These are phyloP conservation scores for Dicorynia guianensis DNA, from an alignment of 306 rosid species.

Conservation along the genomic window DNA sequence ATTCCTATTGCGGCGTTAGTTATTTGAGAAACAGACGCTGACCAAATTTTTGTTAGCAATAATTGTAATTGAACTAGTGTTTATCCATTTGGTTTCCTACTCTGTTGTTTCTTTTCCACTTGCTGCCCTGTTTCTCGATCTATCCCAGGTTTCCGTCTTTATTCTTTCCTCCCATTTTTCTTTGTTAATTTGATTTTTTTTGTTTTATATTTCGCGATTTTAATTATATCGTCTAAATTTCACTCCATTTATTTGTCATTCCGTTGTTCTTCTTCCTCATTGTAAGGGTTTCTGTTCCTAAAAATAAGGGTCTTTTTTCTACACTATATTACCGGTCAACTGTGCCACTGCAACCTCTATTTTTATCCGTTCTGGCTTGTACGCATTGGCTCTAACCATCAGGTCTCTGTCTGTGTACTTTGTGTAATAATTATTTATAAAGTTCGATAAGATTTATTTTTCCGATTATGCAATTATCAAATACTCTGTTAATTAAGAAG, in stretches of 20 bases:
- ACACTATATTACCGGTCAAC: background rate
- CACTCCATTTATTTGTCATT: conserved; percentile 29
- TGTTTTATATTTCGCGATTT: background rate
- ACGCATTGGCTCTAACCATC: conserved; percentile 35
- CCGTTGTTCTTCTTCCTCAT: conserved; percentile 18
- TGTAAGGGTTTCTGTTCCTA: conserved; percentile 35
- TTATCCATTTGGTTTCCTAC: background rate
- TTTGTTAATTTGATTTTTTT: background rate
- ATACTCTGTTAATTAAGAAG: conserved; percentile 38
- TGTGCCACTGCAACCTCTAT: conserved; percentile 14
- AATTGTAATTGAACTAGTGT: background rate
- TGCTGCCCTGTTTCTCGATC: background rate
- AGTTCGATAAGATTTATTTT: background rate
- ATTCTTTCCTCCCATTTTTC: background rate
- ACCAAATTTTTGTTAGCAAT: no score
- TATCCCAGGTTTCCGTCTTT: background rate
- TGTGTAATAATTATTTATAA: background rate
- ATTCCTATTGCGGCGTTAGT: no score
- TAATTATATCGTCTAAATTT: conserved; percentile 12
- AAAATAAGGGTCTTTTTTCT: background rate
- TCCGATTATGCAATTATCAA: conserved; percentile 32
- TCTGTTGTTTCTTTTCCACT: background rate
- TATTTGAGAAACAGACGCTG: no score
- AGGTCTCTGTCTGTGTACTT: background rate
- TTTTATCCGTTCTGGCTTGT: conserved; percentile 19